These are phyloP conservation scores for Calonectria ilicicola DNA, from an alignment of 2,329 filamentous ascomycete species.

Conservation along the genomic window DNA sequence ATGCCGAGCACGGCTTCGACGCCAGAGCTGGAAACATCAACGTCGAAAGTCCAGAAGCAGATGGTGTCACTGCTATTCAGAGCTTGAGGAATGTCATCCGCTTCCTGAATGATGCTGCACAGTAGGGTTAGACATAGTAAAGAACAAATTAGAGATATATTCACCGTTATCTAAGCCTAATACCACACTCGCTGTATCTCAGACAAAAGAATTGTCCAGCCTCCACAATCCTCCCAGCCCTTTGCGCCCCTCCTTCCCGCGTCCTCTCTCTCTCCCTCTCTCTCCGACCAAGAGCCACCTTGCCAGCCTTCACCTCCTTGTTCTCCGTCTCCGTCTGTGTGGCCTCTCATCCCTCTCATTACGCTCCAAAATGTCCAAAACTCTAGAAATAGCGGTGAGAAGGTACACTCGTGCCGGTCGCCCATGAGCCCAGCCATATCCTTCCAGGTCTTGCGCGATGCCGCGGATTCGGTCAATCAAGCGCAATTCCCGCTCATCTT, in stretches of 20 bases:
- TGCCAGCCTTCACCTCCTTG: neutral
- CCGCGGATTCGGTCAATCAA: neutral
- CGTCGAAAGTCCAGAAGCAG: constrained; percentile 25
- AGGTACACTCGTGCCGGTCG: neutral
- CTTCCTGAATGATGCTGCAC: constrained; percentile 24
- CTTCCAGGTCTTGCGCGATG: neutral
- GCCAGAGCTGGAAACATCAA: constrained; percentile 21
- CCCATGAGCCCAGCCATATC: neutral
- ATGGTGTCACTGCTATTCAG: neutral
- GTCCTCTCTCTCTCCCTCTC: too few relatives aligned
- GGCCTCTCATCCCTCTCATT: neutral
- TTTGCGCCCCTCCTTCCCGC: too few relatives aligned
- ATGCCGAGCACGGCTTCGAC: constrained; percentile 40
- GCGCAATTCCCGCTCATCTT: neutral
- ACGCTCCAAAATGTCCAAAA: neutral
- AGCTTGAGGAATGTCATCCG: constrained; percentile 30
- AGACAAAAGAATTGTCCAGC: too few relatives aligned
- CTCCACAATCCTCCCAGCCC: too few relatives aligned
- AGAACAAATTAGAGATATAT: neutral
- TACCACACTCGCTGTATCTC: too few relatives aligned
- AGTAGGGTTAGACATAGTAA: neutral
- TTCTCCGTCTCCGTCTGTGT: neutral
- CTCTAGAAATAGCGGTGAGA: neutral
- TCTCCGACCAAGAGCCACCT: neutral
- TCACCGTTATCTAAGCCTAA: too few relatives aligned